These are phyloP conservation scores for Oxyria digyna DNA, from an alignment of 148 eudicot genomes.

Conservation along the genomic window DNA sequence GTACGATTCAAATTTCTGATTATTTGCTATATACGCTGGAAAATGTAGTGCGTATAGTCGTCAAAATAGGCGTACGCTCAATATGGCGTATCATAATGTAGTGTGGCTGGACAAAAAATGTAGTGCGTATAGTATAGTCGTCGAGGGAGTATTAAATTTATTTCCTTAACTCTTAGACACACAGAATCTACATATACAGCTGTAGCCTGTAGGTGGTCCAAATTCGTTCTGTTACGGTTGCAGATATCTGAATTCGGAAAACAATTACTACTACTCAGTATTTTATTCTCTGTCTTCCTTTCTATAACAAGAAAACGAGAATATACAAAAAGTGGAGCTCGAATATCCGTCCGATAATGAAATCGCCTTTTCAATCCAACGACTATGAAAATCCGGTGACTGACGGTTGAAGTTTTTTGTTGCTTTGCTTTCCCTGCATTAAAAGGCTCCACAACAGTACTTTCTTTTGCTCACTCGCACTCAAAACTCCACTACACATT, in stretches of 20 bases:
- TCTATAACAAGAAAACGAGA: neutral
- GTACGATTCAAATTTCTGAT: too few species aligned
- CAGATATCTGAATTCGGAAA: neutral
- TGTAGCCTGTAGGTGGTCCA: too few species aligned
- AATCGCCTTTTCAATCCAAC: neutral
- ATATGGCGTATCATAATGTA: too few species aligned
- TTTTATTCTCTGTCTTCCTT: neutral
- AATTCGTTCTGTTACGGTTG: too few species aligned
- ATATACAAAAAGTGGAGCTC: neutral
- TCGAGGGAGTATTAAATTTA: too few species aligned
- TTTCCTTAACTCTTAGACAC: too few species aligned
- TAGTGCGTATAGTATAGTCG: too few species aligned
- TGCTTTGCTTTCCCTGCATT: neutral
- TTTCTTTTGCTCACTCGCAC: conserved; percentile 4
- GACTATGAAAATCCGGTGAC: neutral
- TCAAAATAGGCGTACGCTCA: too few species aligned
- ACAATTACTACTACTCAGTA: neutral
- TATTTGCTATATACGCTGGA: too few species aligned
- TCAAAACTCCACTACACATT: neutral
- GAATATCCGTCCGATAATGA: neutral
- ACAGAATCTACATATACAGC: too few species aligned
- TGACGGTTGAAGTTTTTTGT: conserved; percentile 2
- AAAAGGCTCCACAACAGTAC: neutral
- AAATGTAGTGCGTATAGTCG: too few species aligned
- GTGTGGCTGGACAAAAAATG: too few species aligned